Conservation (phyloP, 2,329 filamentous ascomycete species). For the Scedosporium dehoogii region DNA sequence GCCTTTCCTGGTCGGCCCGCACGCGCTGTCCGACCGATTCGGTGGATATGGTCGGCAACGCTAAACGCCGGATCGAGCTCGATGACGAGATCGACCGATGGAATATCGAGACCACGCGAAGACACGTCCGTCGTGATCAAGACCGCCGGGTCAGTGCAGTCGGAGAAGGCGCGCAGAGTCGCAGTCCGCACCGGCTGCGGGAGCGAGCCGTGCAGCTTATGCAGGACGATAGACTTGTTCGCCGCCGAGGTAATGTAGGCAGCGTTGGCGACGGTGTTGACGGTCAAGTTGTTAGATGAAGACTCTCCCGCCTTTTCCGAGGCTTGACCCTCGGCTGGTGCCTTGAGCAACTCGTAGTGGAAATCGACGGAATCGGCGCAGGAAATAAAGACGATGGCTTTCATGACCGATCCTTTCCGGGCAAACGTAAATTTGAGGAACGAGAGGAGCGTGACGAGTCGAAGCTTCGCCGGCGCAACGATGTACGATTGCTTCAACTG, state of each 20-base stretch:
- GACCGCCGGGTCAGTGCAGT: slow-evolving; percentile 64
- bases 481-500: slow-evolving; percentile 91
- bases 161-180: slow-evolving; percentile 72
- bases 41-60: slow-evolving; percentile 86
- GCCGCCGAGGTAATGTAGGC: slow-evolving; percentile 64
- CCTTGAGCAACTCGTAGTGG: slow-evolving; percentile 69
- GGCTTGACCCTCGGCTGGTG: slow-evolving; percentile 22
- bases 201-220: slow-evolving; percentile 86
- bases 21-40: slow-evolving; percentile 88
- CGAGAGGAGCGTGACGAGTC: slow-evolving; percentile 77
- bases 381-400: slow-evolving; percentile 92
- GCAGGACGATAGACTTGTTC: slow-evolving; percentile 64
- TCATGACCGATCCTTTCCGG: slow-evolving; percentile 85
- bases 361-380: slow-evolving; percentile 97
- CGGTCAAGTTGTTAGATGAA: slow-evolving; percentile 19
- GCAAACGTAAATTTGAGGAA: slow-evolving; percentile 81
- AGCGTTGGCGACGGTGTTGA: slow-evolving; percentile 57
- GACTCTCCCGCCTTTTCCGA: slow-evolving; percentile 15
- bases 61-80: slow-evolving; percentile 96
- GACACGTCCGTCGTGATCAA: slow-evolving; percentile 93
- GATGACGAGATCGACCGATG: slow-evolving; percentile 87
- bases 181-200: slow-evolving; percentile 79
- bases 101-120: slow-evolving; percentile 88
- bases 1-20: slow-evolving; percentile 82
- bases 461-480: slow-evolving; percentile 78